Conservation (phyloP, 2,329 filamentous ascomycete species). For the Fusarium albidum region DNA sequence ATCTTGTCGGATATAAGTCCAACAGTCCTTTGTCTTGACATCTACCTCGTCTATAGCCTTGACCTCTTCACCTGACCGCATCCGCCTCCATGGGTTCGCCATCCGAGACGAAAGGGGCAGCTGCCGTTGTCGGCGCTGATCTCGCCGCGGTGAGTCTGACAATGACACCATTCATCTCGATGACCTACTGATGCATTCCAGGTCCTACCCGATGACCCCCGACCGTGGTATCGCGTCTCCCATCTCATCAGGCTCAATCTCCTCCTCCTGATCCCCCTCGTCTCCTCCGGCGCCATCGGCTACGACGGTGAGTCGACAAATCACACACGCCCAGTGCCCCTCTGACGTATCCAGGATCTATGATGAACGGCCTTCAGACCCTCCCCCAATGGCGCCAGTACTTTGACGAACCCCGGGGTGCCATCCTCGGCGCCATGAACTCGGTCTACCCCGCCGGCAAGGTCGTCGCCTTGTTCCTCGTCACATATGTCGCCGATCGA, state of each 20-base stretch:
- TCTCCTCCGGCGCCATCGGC: constrained; percentile 52
- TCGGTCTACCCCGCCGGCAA: constrained; percentile 50
- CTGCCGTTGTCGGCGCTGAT: constrained; percentile 21
- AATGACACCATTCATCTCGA: background rate
- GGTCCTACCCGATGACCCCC: constrained; percentile 51
- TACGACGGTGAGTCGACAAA: constrained; percentile 49
- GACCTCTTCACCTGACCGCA: no score
- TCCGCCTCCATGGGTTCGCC: constrained; percentile 15
- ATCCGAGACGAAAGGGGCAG: constrained; percentile 21
- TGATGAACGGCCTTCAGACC: constrained; percentile 56
- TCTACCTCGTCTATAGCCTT: no score
- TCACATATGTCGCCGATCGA: constrained; percentile 48
- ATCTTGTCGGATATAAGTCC: no score
- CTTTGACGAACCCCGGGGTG: constrained; percentile 48
- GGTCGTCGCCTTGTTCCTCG: constrained; percentile 47
- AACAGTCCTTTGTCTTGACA: no score
- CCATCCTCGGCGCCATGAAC: constrained; percentile 49
- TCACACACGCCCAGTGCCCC: rapidly evolving
- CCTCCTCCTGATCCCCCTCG: constrained; percentile 51
- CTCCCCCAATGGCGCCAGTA: constrained; percentile 51
- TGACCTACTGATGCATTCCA: constrained; percentile 2
- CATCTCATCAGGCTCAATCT: constrained; percentile 55
- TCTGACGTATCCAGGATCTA: constrained; percentile 39
- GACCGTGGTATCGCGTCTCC: constrained; percentile 51
- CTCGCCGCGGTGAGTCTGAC: constrained; percentile 23